Evolutionary conservation across 768 basidiomycete species (phyloP).

Genomic region (Dictyophora rubrovolvata): DNA sequence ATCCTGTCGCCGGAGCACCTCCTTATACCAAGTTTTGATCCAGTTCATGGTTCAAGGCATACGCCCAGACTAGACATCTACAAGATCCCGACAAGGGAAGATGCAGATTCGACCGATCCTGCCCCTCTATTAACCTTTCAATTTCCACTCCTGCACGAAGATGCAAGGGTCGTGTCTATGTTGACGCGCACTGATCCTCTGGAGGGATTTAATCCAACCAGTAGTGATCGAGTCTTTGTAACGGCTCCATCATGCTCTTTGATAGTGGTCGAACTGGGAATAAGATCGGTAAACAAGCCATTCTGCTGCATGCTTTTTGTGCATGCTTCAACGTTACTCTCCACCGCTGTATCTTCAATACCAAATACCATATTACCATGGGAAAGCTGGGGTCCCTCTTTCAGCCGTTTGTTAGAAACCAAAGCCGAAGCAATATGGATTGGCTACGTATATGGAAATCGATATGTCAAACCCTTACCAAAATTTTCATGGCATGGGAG

Average conservation of each 20-base stretch:
- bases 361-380: conserved; percentile 26
- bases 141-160: neutral
- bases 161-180: neutral
- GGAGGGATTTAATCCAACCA: neutral
- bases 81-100: conserved; percentile 6
- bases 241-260: neutral
- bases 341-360: conserved; percentile 11
- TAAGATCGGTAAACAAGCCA: conserved; percentile 23
- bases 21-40: conserved; percentile 10
- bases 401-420: conserved; percentile 32
- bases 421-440: conserved; percentile 35
- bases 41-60: neutral
- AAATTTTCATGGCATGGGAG: conserved; percentile 17
- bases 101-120: neutral
- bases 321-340: conserved; percentile 27
- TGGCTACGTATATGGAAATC: conserved; percentile 47
- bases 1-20: conserved; percentile 19
- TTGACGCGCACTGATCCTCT: conserved; percentile 3
- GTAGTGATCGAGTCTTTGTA: neutral
- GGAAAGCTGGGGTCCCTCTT: conserved; percentile 42
- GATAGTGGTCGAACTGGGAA: neutral
- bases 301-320: conserved; percentile 32
- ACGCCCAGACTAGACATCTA: conserved; percentile 19
- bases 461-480: conserved; percentile 23
- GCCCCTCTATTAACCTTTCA: neutral